Conservation (phyloP, 2,329 filamentous ascomycete genomes). For the Neofusicoccum kwambonambiense region DNA sequence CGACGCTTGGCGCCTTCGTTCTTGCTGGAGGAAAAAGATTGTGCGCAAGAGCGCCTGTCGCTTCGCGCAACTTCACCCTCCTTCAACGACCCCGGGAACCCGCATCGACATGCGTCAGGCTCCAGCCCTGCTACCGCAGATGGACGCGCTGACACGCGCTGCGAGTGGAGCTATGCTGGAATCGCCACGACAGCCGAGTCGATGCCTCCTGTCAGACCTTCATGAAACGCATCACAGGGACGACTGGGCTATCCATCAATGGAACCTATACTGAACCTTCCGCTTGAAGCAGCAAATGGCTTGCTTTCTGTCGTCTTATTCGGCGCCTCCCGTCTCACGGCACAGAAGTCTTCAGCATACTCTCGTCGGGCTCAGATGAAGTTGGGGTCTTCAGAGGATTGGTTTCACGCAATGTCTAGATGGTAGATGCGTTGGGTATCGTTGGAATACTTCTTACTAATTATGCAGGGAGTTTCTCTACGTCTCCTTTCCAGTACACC, state of each 20-base stretch:
- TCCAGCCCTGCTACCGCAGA: background rate
- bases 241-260: background rate
- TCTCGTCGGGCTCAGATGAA: background rate
- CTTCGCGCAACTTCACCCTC: background rate
- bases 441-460: background rate
- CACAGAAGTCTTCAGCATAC: background rate
- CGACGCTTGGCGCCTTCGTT: slow-evolving; percentile 2
- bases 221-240: background rate
- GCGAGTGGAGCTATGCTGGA: background rate
- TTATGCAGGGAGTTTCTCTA: background rate
- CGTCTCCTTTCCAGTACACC: background rate
- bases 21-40: background rate
- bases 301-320: background rate
- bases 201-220: background rate
- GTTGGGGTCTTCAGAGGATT: background rate
- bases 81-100: background rate
- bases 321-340: background rate
- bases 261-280: background rate
- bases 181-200: background rate
- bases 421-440: background rate
- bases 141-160: background rate
- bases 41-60: background rate
- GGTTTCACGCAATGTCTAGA: background rate
- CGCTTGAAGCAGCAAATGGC: background rate
- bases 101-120: background rate